These are phyloP conservation scores for Serendipita sp. DNA, from an alignment of 768 basidiomycete genomes.

Conservation along the genomic window DNA sequence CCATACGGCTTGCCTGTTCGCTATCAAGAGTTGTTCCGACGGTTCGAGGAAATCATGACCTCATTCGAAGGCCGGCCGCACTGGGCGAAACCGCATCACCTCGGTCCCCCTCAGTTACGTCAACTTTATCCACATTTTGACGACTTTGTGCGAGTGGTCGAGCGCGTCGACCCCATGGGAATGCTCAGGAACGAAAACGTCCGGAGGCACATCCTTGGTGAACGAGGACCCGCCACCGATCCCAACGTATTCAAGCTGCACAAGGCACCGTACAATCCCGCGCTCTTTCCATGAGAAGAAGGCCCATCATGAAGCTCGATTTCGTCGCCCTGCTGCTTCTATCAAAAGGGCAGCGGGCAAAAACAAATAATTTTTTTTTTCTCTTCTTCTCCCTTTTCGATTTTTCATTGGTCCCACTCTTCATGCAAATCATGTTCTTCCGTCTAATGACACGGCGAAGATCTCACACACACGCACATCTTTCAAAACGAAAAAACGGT, in stretches of 20 bases:
- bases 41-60: conserved; percentile 56
- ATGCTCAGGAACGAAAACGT: conserved; percentile 78
- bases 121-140: conserved; percentile 67
- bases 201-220: conserved; percentile 70
- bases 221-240: conserved; percentile 21
- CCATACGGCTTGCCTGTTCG: conserved; percentile 75
- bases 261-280: neutral
- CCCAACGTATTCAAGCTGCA: conserved; percentile 34
- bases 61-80: conserved; percentile 73
- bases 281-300: neutral
- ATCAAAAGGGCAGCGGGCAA: too few relatives aligned
- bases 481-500: too few relatives aligned
- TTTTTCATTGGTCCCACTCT: too few relatives aligned
- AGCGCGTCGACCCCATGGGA: conserved; percentile 41
- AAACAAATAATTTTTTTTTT: too few relatives aligned
- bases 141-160: conserved; percentile 53
- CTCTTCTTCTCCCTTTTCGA: too few relatives aligned
- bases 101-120: conserved; percentile 48
- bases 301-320: too few relatives aligned
- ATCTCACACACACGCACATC: too few relatives aligned
- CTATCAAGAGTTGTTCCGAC: conserved; percentile 60
- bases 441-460: too few relatives aligned
- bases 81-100: conserved; percentile 86
- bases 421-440: too few relatives aligned
- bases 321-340: too few relatives aligned